Evolutionary conservation across 2,329 filamentous ascomycete genomes (phyloP), one percentile per base, ranked within the genome.

Genomic region (Fusarium sp.): DNA sequence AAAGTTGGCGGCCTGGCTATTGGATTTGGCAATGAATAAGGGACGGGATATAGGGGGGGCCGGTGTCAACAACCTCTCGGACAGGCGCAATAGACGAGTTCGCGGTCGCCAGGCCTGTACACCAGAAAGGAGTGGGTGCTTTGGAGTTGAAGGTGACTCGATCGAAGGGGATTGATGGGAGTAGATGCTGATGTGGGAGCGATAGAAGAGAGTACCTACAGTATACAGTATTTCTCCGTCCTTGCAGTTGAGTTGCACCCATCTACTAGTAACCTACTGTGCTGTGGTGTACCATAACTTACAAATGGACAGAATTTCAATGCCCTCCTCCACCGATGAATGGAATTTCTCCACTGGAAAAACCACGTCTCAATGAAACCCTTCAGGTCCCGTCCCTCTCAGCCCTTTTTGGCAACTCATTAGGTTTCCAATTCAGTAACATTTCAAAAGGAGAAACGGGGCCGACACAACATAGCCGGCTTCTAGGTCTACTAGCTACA

Each of bases 351-450:
- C 71, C 71, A 71, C 71, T 58, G 41, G 50, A 57, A 68, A 68
- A 74, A 63, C 60, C 50, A 72, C 55, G 58, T 67, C 66, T 56
- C 48, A 60, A 67, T 74, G 71, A 74, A 73, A 74, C 70, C 71
- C 41, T 68, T 63, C 39, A 54, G 60, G 56, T 74, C 38, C 61
- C 54, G 36, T 67, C 59, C 42, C n/a, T 55, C 48, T 55, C 48
- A 66, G 35, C 57, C 65, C 70, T 54, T 67, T 73, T 74, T 36
- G 66, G 70, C 41, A 73, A 73, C 54, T 54, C 54, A 59, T 58
- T 58, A 41, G 59, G 57, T 73, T 67, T 73, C 54, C 22, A 51
- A 71, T 53, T 74, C 58, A 68, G 44, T 55, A 56, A 71, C 70
- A 61, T 66, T 66, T 57, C 61, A 47, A 59, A 73, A 57, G 66